Evolutionary conservation across 371 early-diverging fungal species (phyloP), one percentile per base, ranked within the genome.

Genomic region (Rhizopus microsporus): DNA sequence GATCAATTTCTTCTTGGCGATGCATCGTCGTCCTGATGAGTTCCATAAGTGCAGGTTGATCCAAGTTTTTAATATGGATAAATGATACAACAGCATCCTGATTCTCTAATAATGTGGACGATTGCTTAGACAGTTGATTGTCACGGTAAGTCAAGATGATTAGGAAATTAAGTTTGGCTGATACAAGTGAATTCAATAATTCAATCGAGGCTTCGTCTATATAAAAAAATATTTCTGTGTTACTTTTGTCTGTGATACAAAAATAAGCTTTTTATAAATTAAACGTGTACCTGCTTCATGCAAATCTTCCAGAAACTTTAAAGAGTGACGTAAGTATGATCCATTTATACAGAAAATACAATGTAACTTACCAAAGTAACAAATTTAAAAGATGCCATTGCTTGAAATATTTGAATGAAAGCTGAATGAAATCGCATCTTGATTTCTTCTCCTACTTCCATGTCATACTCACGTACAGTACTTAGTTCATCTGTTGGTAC

Each of bases 241-340:
- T 51, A 35, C 37, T 10, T 17, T 33, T 3, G 1, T 17, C 29
- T 4, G n/a, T 50, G 32, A 15, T 6, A 55, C 55, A 16, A 33
- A 35, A 15, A 29, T 35, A 32, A 44, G 33, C 2, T 33, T 9
- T 40, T 31, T n/a, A 2, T 23, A 23, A 23, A 23, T 31, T 38
- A 34, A n/a, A 13, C 39, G 34, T 57, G n/a, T 68, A 78, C 78
- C 78, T 56, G 78, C 78, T 72, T 78, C 75, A 58, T 78, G 78
- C 31, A 78, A 67, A 73, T 78, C 78, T 67, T 78, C 78, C 61
- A 78, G 53, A 66, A 78, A 74, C 78, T 78, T 49, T 45, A 55
- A 51, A 45, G 10, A 46, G 23, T 45, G 46, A 55, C 54, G 45
- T 54, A 60, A 55, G 43, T 35, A 32, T 10, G 5, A 46, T 3